These are phyloP conservation scores for Aspergillus baeticus DNA, from an alignment of 495 filamentous ascomycete genomes.

Conservation along the genomic window DNA sequence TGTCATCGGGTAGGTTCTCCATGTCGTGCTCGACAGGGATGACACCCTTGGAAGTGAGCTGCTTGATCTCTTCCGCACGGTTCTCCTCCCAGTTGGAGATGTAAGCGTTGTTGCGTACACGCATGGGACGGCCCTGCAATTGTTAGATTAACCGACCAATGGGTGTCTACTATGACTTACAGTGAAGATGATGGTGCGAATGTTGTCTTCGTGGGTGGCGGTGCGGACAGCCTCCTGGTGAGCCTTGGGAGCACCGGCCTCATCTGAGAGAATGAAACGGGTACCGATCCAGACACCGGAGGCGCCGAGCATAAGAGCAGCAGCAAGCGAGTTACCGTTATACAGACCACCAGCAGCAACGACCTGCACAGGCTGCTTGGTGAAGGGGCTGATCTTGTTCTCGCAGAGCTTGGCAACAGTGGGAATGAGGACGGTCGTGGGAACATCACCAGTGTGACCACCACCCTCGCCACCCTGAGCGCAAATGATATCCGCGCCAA, in stretches of 20 bases:
- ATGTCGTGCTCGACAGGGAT: constrained; percentile 95
- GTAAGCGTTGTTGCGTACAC: constrained; percentile 89
- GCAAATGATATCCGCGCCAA: constrained; percentile 89
- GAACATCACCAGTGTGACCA: constrained; percentile 88
- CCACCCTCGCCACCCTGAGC: constrained; percentile 91
- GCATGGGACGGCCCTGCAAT: constrained; percentile 75
- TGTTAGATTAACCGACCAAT: constrained; percentile 19
- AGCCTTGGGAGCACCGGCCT: constrained; percentile 88
- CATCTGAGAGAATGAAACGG: constrained; percentile 88
- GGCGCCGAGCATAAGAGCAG: constrained; percentile 89
- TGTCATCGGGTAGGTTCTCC: constrained; percentile 73
- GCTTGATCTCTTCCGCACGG: constrained; percentile 82
- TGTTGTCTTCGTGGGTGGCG: constrained; percentile 87
- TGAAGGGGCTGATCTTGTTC: constrained; percentile 82
- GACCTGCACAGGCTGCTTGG: constrained; percentile 81
- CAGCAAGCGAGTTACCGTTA: constrained; percentile 88
- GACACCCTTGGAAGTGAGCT: constrained; percentile 81
- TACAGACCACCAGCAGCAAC: constrained; percentile 92
- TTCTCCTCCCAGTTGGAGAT: constrained; percentile 96
- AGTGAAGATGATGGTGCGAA: constrained; percentile 97
- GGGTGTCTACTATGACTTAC: constrained; percentile 33
- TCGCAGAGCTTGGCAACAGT: constrained; percentile 81
- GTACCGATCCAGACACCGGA: constrained; percentile 95
- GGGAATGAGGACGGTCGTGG: constrained; percentile 85
- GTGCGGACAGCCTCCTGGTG: constrained; percentile 98